These are phyloP conservation scores for Tetradesmus lagerheimii DNA, from an alignment of 139 green algal species.

Conservation along the genomic window DNA sequence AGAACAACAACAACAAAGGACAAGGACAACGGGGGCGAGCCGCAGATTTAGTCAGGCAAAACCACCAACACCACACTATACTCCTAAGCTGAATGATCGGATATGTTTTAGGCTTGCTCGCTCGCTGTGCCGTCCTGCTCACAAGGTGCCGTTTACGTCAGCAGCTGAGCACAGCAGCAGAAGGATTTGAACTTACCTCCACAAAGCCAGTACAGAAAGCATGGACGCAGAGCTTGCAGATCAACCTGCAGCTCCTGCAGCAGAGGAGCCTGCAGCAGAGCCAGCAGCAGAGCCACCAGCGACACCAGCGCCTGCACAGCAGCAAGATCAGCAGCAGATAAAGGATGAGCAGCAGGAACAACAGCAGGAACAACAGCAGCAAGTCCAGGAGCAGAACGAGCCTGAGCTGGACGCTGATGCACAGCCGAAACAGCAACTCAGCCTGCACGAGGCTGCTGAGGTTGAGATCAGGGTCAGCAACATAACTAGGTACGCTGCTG, in stretches of 20 bases:
- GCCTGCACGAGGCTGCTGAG: neutral
- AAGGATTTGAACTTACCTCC: neutral
- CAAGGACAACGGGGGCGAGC: neutral
- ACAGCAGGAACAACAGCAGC: neutral
- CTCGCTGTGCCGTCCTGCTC: too few species aligned
- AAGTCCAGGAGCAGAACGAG: neutral
- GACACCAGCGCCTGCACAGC: neutral
- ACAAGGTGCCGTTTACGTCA: neutral
- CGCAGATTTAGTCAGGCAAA: neutral
- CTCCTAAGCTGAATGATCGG: too few species aligned
- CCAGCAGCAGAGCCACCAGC: neutral
- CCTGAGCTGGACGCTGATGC: neutral
- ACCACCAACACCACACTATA: neutral
- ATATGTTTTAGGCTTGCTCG: too few species aligned
- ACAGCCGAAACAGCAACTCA: neutral
- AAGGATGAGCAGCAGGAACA: neutral
- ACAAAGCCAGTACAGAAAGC: neutral
- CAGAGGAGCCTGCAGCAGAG: neutral
- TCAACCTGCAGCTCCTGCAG: neutral
- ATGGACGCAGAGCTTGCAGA: neutral
- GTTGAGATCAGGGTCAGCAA: slow-evolving; percentile 31
- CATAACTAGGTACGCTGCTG: slow-evolving; percentile 26
- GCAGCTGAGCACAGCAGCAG: too few species aligned
- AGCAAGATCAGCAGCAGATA: neutral
- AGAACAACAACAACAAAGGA: slow-evolving; percentile 6